A percentile compares a stretch with the other conserved stretches of the same genome.
These are phyloP conservation scores for Davidsoniella eucalypti DNA, from an alignment of 2,329 filamentous ascomycete species.

Conservation along the genomic window DNA sequence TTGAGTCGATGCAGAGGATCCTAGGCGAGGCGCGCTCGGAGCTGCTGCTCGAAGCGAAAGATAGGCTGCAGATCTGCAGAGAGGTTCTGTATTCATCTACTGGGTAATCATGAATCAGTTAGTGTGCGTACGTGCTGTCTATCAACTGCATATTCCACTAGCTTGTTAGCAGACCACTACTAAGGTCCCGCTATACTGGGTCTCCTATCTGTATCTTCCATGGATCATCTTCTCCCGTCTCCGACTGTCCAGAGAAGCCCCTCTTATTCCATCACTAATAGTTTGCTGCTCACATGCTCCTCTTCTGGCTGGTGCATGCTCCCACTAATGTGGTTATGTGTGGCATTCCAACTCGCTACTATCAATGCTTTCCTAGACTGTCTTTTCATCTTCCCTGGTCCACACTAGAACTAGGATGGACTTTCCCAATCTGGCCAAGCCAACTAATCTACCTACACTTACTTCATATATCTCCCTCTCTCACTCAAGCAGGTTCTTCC, in stretches of 20 bases:
- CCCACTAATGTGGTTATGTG: too few relatives aligned
- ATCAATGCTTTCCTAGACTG: too few relatives aligned
- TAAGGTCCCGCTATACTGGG: neutral
- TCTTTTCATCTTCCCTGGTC: too few relatives aligned
- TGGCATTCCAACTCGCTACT: too few relatives aligned
- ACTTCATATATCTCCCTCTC: neutral
- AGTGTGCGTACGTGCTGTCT: neutral
- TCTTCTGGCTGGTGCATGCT: too few relatives aligned
- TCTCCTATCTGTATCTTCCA: neutral
- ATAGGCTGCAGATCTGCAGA: slow-evolving; percentile 6
- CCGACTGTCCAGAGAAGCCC: too few relatives aligned
- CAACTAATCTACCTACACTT: neutral
- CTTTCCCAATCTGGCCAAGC: too few relatives aligned
- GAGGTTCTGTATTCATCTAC: neutral
- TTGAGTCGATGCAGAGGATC: slow-evolving; percentile 7
- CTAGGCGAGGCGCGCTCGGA: slow-evolving; percentile 3
- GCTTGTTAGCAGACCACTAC: neutral
- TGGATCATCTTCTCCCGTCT: neutral
- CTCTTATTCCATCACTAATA: too few relatives aligned
- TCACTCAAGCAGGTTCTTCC: too few relatives aligned
- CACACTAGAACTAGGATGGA: too few relatives aligned
- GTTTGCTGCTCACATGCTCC: too few relatives aligned
- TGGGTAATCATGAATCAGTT: neutral
- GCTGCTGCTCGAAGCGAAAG: slow-evolving; percentile 6
- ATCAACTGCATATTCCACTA: neutral